Conservation (phyloP, 2,329 filamentous ascomycete genomes). For the Chrysoporthe deuterocubensis region DNA sequence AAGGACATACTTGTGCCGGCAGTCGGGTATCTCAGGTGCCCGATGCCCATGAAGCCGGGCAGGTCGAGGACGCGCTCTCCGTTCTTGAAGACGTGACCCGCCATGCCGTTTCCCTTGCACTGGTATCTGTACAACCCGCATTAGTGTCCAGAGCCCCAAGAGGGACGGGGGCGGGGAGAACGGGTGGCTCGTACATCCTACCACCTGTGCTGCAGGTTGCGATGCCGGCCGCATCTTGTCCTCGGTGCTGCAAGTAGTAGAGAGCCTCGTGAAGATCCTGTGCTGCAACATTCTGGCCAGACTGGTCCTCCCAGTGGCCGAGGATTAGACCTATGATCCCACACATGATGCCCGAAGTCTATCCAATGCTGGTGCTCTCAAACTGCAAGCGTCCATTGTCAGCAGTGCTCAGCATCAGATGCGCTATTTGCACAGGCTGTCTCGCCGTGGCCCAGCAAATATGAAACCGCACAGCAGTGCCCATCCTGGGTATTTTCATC, state of each 20-base stretch:
- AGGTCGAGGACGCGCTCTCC: conserved; percentile 74
- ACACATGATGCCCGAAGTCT: conserved; percentile 10
- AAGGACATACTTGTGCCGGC: conserved; percentile 67
- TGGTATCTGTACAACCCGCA: conserved; percentile 48
- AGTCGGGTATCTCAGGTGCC: conserved; percentile 87
- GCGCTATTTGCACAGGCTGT: not conserved
- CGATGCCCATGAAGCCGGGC: conserved; percentile 84
- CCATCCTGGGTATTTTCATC: not conserved
- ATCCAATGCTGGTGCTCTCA: no score
- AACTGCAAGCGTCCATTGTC: not conserved
- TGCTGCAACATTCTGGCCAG: conserved; percentile 21
- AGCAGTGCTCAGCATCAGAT: not conserved
- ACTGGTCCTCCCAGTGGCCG: conserved; percentile 25
- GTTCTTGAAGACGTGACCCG: conserved; percentile 77
- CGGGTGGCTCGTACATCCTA: conserved; percentile 62
- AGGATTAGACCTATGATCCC: conserved; percentile 21
- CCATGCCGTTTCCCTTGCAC: conserved; percentile 87
- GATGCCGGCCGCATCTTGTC: conserved; percentile 89
- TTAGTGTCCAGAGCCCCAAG: not conserved
- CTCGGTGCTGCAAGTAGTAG: conserved; percentile 73
- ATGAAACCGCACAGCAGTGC: not conserved
- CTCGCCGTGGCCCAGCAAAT: not conserved
- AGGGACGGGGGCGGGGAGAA: not conserved
- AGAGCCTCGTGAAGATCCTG: conserved; percentile 69
- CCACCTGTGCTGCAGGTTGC: conserved; percentile 73